phyloP scores from a whole-genome alignment of 139 green algal genomes.

The Chlamydomonas asymmetrica region DNA sequence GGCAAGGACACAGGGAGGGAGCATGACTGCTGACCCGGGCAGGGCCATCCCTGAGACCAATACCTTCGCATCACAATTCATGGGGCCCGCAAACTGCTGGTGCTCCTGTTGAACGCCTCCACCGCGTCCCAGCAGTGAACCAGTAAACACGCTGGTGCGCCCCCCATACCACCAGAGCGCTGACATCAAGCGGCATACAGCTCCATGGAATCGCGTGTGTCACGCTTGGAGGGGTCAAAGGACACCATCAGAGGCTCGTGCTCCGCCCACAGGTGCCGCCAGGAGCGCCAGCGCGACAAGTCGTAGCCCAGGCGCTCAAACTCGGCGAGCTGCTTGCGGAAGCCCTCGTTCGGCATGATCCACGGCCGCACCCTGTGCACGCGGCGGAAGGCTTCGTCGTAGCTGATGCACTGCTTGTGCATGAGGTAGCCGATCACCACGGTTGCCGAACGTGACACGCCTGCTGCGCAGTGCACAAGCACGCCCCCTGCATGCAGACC shows the following conservation, averaged over 20 bases:
- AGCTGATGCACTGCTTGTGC: slow-evolving; percentile 60
- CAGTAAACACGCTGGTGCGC: no score
- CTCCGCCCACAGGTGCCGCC: slow-evolving; percentile 22
- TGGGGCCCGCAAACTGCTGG: no score
- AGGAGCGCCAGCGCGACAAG: slow-evolving; percentile 11
- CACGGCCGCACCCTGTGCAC: slow-evolving; percentile 40
- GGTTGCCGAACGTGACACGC: slow-evolving; percentile 81
- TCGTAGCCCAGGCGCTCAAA: slow-evolving; percentile 34
- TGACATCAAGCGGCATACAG: no score
- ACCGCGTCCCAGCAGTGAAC: no score
- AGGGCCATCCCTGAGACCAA: no score
- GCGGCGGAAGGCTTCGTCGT: slow-evolving; percentile 55
- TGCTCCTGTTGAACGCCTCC: no score
- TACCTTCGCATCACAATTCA: no score
- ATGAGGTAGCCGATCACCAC: slow-evolving; percentile 92
- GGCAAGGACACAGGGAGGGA: no score
- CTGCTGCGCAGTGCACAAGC: slow-evolving; percentile 79
- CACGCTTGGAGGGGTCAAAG: no score
- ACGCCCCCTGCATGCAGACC: slow-evolving; percentile 37
- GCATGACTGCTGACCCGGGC: no score
- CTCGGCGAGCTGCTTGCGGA: slow-evolving; percentile 42
- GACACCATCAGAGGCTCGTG: slow-evolving; percentile 21
- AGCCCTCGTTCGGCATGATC: slow-evolving; percentile 48
- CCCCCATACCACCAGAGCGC: no score
- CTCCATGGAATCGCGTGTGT: no score